Evolutionary conservation across 805 yeast species (phyloP), one percentile per base, ranked within the genome.

Genomic region (Henningerozyma blattae): DNA sequence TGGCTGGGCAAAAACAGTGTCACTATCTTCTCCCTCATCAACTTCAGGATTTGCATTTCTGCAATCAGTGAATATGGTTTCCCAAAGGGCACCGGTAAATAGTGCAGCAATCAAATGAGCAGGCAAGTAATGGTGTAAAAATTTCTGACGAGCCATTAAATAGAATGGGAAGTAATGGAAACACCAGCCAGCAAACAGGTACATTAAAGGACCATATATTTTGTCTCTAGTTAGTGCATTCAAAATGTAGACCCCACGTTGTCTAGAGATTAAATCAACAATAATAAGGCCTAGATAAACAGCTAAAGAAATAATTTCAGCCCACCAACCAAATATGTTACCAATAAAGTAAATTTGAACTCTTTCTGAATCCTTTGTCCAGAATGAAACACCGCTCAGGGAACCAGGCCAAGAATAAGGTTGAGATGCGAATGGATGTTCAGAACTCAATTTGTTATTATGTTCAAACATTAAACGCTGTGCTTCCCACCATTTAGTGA

Each of bases 371-470:
- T 61, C 62, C 39, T 81, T 75, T 29, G 93, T 87, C 96, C 97
- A 91, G 67, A 89, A 91, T 1, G 96, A 85, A 27, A 91, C 96
- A 46, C 98, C 98, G 13, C 83, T 72, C 35, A 79, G 57, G 35
- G 91, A 71, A 41, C 83, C 67, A 15, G 98, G 98, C 98, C 98
- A 91, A 6, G 78, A 63, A 43, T 75, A 70, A 3, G 98, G 98
- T 41, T 75, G 77, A 4, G 96, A 85, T 8, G 96, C 95, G 64
- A 83, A 91, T 30, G 98, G 98, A 59, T 91, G 98, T 18, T 82
- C 85, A 13, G 87, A 69, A 2, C 86, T 69, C 44, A 91, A 67
- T 45, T 78, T 76, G 62, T 89, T 91, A 62, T 91, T 91, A 51
- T 87, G 95, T 41, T 75, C 73, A 66, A 91, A 86, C 98, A 91